Base-by-base conservation (phyloP, 2,329 filamentous ascomycete species). In the Fusarium camptoceras region DNA sequence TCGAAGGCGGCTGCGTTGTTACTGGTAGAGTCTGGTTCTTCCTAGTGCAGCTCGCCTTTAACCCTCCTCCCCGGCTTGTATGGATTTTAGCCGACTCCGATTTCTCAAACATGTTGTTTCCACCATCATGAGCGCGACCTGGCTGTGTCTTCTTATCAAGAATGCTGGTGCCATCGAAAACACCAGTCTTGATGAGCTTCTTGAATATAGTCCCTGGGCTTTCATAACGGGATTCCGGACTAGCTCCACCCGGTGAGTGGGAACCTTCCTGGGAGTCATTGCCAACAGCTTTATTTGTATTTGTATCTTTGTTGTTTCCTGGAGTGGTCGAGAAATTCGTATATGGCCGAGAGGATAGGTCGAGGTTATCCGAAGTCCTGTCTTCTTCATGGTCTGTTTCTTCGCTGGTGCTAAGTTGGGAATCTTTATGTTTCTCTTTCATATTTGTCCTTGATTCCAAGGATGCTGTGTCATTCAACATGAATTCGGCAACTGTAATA, bases 401-500 rank as follows among this genome's bases (percentile, higher is more conserved):
- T 16, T 37, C 43, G 11, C 41, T 24, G 18, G 11, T 42, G 30
- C n/a, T 11, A 1, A 12, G 37, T 25, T 30, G 50, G 10, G 12
- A n/a, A 25, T 28, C 14, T 49, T 20, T 16, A 9, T 55, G 37
- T 46, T 76, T 70, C 18, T 68, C 73, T 30, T 34, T 66, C 66
- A 24, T 16, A 2, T 16, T 46, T 8, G 49, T 22, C 43, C 28
- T 28, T 25, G 28, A 34, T 43, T 55, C 47, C 8, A 84, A 76
- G 65, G 86, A 84, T 11, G 79, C 74, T 82, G 87, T 85, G 53
- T 85, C 80, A 27, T 86, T 86, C 66, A 87, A 88, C 2, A 80
- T 79, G 20, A 89, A 79, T 63, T 88, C 86, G 7, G 83, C 77
- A 28, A 87, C 87, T 75, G 28, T 18, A 9, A 9, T 31, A 11